These are phyloP conservation scores for Trapa bicornis DNA, from an alignment of 345 rosid genomes.

Conservation along the genomic window DNA sequence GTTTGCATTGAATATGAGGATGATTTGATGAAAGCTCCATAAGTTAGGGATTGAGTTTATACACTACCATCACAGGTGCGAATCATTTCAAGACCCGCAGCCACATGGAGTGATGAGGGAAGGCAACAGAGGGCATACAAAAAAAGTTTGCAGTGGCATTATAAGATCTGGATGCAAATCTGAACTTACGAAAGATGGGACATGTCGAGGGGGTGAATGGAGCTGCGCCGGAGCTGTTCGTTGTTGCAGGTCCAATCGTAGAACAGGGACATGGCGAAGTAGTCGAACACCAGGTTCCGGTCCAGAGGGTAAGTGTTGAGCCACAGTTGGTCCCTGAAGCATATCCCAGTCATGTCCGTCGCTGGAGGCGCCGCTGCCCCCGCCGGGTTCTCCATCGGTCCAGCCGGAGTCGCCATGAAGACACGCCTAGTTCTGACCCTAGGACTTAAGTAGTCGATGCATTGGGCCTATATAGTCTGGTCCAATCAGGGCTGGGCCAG, in stretches of 20 bases:
- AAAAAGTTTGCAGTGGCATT: not conserved
- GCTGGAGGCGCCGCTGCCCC: constrained; percentile 47
- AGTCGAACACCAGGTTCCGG: constrained; percentile 79
- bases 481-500: too few relatives aligned
- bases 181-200: constrained; percentile 70
- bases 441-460: too few relatives aligned
- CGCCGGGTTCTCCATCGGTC: constrained; percentile 20
- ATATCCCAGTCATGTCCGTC: constrained; percentile 91
- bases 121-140: not conserved
- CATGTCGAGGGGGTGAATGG: constrained; percentile 72
- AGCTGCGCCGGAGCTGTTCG: constrained; percentile 57
- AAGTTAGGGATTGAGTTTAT: not conserved
- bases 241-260: constrained; percentile 82
- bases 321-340: constrained; percentile 94
- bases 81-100: not conserved
- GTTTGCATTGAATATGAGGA: not conserved
- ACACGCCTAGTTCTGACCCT: not conserved
- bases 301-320: constrained; percentile 80
- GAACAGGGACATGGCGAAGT: constrained; percentile 85
- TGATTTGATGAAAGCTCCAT: not conserved
- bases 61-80: not conserved
- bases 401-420: constrained; percentile 34
- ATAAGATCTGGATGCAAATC: not conserved
- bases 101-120: not conserved
- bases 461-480: too few relatives aligned